Evolutionary conservation across 257 asterid genomes (phyloP), one percentile per base, ranked within the genome.

Genomic region (Solanum habrochaites): DNA sequence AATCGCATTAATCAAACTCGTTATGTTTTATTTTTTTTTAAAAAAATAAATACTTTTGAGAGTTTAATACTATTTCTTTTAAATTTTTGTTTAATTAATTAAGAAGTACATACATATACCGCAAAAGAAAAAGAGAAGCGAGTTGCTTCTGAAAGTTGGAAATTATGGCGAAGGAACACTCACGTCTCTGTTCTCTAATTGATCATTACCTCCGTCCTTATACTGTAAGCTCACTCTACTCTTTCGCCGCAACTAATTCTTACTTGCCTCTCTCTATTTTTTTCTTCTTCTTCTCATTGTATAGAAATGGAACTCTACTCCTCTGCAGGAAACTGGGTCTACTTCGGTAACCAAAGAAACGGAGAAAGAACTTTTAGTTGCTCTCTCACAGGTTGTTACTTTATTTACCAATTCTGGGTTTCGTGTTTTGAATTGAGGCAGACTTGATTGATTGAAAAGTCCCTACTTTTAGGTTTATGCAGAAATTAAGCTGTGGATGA

Each of bases 381-480:
- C 94, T 82, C 95, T 97, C 49, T 97, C 98, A 40, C 91, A 94
- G 95, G 99, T 89, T 80, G 27, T 47, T 47, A 27, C 77, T 56
- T 39, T 64, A 32, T 72, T 25, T 29, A 25, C 40, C 60, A 40
- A 25, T 42, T 25, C 13, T 12, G 39, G 62, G n/a, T 13, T 77
- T 78, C 23, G 43, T 74, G 18, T 40, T 4, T 43, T 78, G 66
- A 69, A 78, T 75, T 42, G 40, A 43, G 82, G 21, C 15, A 9
- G 40, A 37, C 39, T 37, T 86, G n/a, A 67, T 64, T 85, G 62
- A 21, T 78, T 73, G 45, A 32, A 5, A 10, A 16, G 21, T 77
- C 37, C 47, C 58, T 72, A 58, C 25, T 52, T 90, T 83, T 89
- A 94, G 98, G 96, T 95, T 88, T 78, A 90, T 87, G 88, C 91